A percentile compares a stretch with the other conserved stretches of the same genome.
Conservation (phyloP, 2,329 filamentous ascomycete species). For the Blastomyces emzantsi region DNA sequence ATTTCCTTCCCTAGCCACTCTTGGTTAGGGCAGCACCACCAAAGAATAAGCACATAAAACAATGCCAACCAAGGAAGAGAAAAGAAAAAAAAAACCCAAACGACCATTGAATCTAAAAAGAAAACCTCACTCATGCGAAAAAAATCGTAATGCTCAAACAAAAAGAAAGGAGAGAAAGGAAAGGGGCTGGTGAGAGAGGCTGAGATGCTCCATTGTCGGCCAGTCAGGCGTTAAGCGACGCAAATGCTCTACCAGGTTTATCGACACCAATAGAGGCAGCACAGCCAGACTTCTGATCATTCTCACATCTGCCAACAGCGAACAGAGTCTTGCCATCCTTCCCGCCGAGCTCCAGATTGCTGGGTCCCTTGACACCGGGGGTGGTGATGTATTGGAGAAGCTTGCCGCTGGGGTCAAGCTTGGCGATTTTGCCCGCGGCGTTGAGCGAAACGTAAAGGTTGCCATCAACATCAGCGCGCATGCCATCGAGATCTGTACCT, state of each 20-base stretch:
- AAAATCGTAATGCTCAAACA: neutral
- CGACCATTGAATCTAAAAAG: neutral
- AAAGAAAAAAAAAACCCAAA: neutral
- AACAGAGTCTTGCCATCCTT: constrained; percentile 4
- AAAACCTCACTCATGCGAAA: neutral
- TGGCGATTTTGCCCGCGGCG: neutral
- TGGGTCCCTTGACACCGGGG: constrained; percentile 3
- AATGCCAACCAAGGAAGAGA: neutral
- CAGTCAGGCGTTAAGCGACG: neutral
- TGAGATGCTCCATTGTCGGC: neutral
- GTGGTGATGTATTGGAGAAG: constrained; percentile 3
- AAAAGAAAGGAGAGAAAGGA: neutral
- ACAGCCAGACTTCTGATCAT: neutral
- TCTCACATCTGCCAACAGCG: constrained; percentile 5
- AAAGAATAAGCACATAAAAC: neutral
- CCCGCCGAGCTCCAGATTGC: constrained; percentile 6
- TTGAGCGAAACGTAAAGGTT: constrained; percentile 7
- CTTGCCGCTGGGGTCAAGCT: constrained; percentile 3
- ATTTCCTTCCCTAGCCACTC: neutral
- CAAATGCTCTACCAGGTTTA: constrained; percentile 2
- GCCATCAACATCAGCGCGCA: constrained; percentile 8
- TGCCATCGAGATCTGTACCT: constrained; percentile 6
- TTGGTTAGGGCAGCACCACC: neutral
- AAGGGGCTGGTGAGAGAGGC: neutral
- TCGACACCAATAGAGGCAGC: neutral